These are phyloP conservation scores for Buddleja alternifolia DNA, from an alignment of 257 asterid species.

Conservation along the genomic window DNA sequence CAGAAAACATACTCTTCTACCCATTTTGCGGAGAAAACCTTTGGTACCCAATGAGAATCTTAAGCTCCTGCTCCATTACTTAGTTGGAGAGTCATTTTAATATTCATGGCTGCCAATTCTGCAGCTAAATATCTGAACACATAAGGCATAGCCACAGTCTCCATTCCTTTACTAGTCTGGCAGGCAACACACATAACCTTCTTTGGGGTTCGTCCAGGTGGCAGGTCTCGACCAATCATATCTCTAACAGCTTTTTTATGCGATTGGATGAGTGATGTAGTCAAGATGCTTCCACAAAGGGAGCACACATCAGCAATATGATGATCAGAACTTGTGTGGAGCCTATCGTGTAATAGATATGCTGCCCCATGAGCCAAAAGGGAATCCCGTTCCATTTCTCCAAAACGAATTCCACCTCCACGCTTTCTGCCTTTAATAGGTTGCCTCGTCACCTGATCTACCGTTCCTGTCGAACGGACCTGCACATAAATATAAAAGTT, in stretches of 20 bases:
- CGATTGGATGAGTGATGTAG: conserved; percentile 62
- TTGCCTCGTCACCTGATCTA: conserved; percentile 84
- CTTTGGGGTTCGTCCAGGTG: conserved; percentile 58
- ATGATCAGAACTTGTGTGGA: conserved; percentile 88
- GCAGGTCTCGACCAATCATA: conserved; percentile 48
- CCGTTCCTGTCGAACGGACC: conserved; percentile 95
- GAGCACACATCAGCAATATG: conserved; percentile 94
- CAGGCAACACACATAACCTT: conserved; percentile 76
- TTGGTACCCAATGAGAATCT: not conserved
- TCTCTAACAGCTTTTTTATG: conserved; percentile 50
- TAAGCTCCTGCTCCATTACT: conserved; percentile 60
- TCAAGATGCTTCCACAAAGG: conserved; percentile 81
- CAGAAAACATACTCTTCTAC: not conserved
- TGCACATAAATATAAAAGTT: conserved; percentile 29
- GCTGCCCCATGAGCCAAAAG: conserved; percentile 98
- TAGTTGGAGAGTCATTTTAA: conserved; percentile 72
- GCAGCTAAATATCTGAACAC: conserved; percentile 91
- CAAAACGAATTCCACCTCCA: conserved; percentile 97
- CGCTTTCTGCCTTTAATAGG: conserved; percentile 97
- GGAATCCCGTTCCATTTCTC: conserved; percentile 99
- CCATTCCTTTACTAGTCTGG: conserved; percentile 86
- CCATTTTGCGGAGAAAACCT: not conserved
- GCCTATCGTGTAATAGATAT: conserved; percentile 88
- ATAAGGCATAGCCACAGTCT: conserved; percentile 95
- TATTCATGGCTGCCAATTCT: conserved; percentile 95